Evolutionary conservation across 1,284 basidiomycete species (phyloP).

Genomic region (Ustilago hordei): DNA sequence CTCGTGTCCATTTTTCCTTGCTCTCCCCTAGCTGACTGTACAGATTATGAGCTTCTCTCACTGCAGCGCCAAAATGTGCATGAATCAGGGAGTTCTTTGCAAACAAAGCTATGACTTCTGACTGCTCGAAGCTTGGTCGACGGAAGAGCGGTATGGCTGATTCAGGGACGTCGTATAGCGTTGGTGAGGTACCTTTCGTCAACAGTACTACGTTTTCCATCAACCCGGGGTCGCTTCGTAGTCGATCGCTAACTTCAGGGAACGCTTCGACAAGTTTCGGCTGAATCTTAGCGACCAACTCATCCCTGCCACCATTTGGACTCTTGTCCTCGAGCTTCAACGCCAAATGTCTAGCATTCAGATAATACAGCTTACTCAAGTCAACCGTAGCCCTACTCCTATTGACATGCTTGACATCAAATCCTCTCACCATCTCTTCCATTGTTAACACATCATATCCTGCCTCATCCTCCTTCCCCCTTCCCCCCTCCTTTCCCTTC

Average conservation of each 20-base stretch:
- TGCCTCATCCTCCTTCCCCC: constrained; percentile 16
- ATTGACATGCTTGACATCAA: constrained; percentile 59
- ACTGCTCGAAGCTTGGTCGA: neutral
- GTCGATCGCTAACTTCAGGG: constrained; percentile 8
- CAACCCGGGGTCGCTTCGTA: neutral
- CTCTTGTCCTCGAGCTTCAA: constrained; percentile 48
- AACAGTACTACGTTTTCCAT: constrained; percentile 23
- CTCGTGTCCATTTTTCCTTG: constrained; percentile 21
- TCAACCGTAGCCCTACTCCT: constrained; percentile 60
- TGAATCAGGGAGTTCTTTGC: constrained; percentile 15
- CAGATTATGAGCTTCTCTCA: constrained; percentile 7
- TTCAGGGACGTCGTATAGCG: constrained; percentile 30
- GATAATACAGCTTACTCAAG: constrained; percentile 59
- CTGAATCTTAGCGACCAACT: constrained; percentile 21
- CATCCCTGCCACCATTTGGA: constrained; percentile 18
- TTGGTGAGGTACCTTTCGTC: constrained; percentile 30
- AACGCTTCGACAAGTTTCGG: constrained; percentile 17
- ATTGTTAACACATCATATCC: constrained; percentile 58
- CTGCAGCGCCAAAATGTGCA: constrained; percentile 20
- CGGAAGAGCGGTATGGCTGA: constrained; percentile 33
- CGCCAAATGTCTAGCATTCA: constrained; percentile 59
- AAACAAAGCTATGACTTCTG: constrained; percentile 10
- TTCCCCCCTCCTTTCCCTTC: neutral
- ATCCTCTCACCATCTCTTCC: constrained; percentile 53
- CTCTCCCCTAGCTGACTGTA: neutral